Base-by-base conservation (phyloP, 345 rosid genomes). In the Melaleuca quinquenervia region DNA sequence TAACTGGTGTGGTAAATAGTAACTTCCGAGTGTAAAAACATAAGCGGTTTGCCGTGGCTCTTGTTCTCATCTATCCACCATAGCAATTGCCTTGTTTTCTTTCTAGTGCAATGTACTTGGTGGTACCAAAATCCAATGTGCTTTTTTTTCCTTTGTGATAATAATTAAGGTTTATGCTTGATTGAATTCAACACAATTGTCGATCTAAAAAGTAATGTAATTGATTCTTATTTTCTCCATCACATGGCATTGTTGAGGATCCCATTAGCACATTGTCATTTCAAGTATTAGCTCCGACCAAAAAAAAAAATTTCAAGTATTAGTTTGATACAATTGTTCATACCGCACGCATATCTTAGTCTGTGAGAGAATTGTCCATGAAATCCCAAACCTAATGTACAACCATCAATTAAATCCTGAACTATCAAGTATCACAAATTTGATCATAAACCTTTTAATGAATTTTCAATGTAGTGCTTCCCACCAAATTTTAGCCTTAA, bases 381-480 rank as follows among this genome's bases (percentile, higher is more conserved):
- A 2, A 20, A 5, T 64, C 44, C 3, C 18, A 64, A 64, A 32
- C 32, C 1, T 29, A 64, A 29, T 29, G 1, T 3, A 64, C 0
- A 0, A 0, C 2, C 2, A 1, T 18, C 1, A 7, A 3, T 64
- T 29, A 18, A 15, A 6, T 62, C 0, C 1, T 36, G 16, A 32
- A 26, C 15, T 58, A 26, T 58, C 14, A 7, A 64, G 15, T 0
- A 29, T 15, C 0, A 58, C 5, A 0, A 64, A 29, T 32, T 64
- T 29, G 16, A 0, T 64, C 6, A 0, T 27, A 27, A 27, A 27
- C 5, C 0, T 62, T 62, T 0, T 62, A 15, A 14, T 7, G 10
- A 27, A 14, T 62, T 62, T 62, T 62, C 44, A 14, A 27, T 27
- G 0, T 29, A 7, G 5, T 62, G 27, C 1, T 62, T 29, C 21